Base-by-base conservation (phyloP, 129 eudicot species). In the Tagetes erecta region DNA sequence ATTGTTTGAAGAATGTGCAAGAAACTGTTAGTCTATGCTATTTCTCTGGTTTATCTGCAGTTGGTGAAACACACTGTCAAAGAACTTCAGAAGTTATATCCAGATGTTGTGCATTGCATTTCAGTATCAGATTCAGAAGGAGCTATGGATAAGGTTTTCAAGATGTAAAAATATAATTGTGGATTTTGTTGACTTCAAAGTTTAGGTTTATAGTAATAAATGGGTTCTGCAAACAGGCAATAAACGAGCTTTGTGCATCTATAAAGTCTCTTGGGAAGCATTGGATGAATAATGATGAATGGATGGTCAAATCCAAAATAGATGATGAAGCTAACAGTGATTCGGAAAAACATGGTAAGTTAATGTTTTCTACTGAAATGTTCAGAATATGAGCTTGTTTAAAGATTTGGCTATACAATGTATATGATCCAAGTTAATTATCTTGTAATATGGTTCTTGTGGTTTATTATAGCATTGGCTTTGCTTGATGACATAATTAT, bases 401-500 rank as follows among this genome's bases (percentile, higher is more conserved):
- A 44, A 42, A 71, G 76, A 71, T 71, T 33, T 1, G 57, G 64
- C 35, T 51, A 41, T 70, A 53, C 30, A 53, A 3, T 52, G 64
- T 56, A 42, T 42, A 41, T 55, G 47, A 14, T 44, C 68, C 38
- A 42, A 37, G 30, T 45, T 57, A 65, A 66, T 66, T 42, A 27
- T 77, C 31, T 37, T 77, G 65, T 69, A 52, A 70, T 60, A 49
- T 58, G 64, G 37, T 60, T 70, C 33, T 27, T 78, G 49, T 78
- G 82, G 60, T 67, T 50, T 71, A 59, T 41, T 49, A 27, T 78
- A 88, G 99, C 78, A 11, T 20, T 83, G 81, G 80, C 78, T 52
- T 62, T 87, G 85, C 91, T 95, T 35, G 96, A 88, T 44, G 97
- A 92, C 71, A 74, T 95, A 37, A 95, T 86, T 58, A 85, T 59